Percentiles rank a stretch among this genome's conserved stretches.
These are phyloP conservation scores for Salix brachista DNA, from an alignment of 345 rosid genomes.

Conservation along the genomic window DNA sequence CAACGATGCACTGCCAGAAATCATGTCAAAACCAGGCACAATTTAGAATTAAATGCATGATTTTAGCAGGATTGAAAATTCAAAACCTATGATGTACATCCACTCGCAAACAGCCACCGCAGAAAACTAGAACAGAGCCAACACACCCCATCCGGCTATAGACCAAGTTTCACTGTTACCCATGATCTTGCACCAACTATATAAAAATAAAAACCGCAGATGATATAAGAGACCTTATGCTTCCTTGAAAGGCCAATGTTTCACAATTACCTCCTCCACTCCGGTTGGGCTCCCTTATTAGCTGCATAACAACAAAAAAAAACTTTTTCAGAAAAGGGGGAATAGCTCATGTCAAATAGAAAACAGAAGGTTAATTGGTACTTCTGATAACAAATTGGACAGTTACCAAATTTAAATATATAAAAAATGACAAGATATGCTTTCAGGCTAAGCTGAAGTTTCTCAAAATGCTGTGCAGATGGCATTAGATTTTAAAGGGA, in stretches of 20 bases:
- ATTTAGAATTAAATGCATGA: constrained; percentile 7
- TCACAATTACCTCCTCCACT: constrained; percentile 51
- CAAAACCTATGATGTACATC: constrained; percentile 50
- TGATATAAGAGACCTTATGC: constrained; percentile 1
- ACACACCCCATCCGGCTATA: constrained; percentile 17
- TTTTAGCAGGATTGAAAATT: constrained; percentile 19
- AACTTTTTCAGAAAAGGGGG: background rate
- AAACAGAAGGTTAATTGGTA: background rate
- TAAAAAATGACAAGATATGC: background rate
- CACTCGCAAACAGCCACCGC: constrained; percentile 32
- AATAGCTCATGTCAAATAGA: background rate
- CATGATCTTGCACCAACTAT: constrained; percentile 24
- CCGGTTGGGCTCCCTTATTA: constrained; percentile 48
- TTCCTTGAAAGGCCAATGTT: constrained; percentile 4
- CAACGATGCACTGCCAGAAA: background rate
- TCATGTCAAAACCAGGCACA: constrained; percentile 11
- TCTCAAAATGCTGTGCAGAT: background rate
- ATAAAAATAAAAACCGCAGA: constrained; percentile 12
- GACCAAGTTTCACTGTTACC: constrained; percentile 20
- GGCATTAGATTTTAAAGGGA: background rate
- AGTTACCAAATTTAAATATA: background rate
- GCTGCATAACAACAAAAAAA: constrained; percentile 40
- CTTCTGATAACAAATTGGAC: background rate
- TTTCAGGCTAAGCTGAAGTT: background rate
- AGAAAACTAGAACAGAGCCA: constrained; percentile 19